Percentiles rank a stretch among this genome's conserved stretches.
These are phyloP conservation scores for Trebouxia sp. DNA, from an alignment of 139 green algal species.

Conservation along the genomic window DNA sequence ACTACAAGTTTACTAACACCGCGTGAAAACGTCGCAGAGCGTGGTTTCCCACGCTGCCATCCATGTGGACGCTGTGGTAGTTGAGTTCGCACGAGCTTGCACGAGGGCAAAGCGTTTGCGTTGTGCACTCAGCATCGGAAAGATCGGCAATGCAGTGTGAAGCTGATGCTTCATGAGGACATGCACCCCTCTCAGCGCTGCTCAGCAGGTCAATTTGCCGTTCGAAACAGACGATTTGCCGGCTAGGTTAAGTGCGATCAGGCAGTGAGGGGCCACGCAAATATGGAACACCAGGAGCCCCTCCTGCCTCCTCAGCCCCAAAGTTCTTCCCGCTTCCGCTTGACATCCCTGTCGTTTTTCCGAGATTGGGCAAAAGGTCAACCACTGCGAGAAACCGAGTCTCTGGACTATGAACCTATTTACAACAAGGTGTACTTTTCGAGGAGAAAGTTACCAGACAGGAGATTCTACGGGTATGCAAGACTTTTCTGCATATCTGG, in stretches of 20 bases:
- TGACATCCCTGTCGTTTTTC: not conserved
- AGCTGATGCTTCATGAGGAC: no score
- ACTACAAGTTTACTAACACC: no score
- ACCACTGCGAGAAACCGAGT: constrained; percentile 5
- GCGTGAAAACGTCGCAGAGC: no score
- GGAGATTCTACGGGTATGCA: not conserved
- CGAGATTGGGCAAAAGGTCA: not conserved
- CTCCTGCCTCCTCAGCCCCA: not conserved
- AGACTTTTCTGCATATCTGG: no score
- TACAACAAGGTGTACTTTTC: constrained; percentile 27
- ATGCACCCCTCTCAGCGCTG: not conserved
- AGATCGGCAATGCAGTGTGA: no score
- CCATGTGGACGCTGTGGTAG: not conserved
- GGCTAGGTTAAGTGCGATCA: no score
- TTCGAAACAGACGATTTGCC: not conserved
- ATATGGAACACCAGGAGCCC: not conserved
- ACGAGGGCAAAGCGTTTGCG: not conserved
- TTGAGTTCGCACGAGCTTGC: not conserved
- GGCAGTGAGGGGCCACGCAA: no score
- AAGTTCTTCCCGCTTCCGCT: not conserved
- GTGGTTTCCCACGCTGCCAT: no score
- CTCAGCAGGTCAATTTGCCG: not conserved
- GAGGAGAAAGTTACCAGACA: not conserved
- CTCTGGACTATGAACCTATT: constrained; percentile 24
- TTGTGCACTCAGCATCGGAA: no score